A percentile compares a stretch with the other conserved stretches of the same genome.
Evolutionary conservation across 1,139 yeast species (phyloP).

Genomic region (Protomyces macrosporus): DNA sequence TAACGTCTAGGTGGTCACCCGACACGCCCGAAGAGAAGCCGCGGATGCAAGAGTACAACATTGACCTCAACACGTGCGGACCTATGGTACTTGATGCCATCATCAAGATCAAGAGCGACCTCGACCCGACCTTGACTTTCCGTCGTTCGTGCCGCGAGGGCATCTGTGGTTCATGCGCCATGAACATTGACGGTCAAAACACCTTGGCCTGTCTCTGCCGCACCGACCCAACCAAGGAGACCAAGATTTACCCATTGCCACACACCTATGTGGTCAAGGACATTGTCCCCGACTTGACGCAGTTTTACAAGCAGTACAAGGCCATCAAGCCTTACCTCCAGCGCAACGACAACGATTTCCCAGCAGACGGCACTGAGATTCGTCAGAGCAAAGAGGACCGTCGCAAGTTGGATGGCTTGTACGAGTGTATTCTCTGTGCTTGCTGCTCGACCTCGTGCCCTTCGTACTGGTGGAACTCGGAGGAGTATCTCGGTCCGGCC

Average conservation of each 20-base stretch:
- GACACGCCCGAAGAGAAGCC: constrained; percentile 95
- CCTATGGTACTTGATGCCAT: constrained; percentile 98
- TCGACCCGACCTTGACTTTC: constrained; percentile 89
- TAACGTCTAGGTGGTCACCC: constrained; percentile 63
- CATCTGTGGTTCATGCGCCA: constrained; percentile 98
- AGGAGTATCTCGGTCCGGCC: constrained; percentile 97
- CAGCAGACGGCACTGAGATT: constrained; percentile 92
- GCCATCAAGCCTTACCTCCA: constrained; percentile 96
- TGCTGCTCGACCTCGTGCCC: constrained; percentile 99
- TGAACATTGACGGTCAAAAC: constrained; percentile 97
- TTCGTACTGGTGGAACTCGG: constrained; percentile 99
- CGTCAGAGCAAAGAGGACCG: constrained; percentile 89
- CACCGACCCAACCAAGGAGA: constrained; percentile 67
- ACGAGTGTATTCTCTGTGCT: constrained; percentile 97
- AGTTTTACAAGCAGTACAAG: constrained; percentile 96
- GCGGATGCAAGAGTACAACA: constrained; percentile 69
- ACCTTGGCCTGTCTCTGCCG: constrained; percentile 95
- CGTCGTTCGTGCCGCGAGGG: constrained; percentile 99
- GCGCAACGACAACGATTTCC: constrained; percentile 50
- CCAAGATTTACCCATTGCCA: constrained; percentile 93
- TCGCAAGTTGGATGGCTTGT: constrained; percentile 91
- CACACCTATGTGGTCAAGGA: constrained; percentile 98
- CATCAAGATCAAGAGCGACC: constrained; percentile 90
- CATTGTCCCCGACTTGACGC: constrained; percentile 95
- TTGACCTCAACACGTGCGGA: constrained; percentile 87